A percentile compares a stretch with the other conserved stretches of the same genome.
Evolutionary conservation across 177 flowering plant species (phyloP).

Genomic region (Vitis hybrid): DNA sequence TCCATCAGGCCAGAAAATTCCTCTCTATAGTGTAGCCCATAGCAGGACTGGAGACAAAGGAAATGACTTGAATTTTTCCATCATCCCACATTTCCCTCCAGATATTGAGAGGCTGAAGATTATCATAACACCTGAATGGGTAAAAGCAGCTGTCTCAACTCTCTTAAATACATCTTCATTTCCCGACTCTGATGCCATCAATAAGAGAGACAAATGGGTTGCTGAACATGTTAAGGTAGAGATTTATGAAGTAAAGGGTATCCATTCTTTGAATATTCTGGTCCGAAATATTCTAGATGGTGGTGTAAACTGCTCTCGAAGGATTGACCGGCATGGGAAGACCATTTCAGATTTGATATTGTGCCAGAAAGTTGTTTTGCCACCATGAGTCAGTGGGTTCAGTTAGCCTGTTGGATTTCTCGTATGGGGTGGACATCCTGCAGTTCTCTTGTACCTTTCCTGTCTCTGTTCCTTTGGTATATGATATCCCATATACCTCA

Average conservation of each 20-base stretch:
- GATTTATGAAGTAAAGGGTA: slow-evolving; percentile 76
- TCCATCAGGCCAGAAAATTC: slow-evolving; percentile 61
- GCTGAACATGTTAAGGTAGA: slow-evolving; percentile 65
- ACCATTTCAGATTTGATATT: slow-evolving; percentile 79
- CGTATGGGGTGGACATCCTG: not conserved
- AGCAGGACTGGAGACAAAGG: slow-evolving; percentile 97
- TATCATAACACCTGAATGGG: slow-evolving; percentile 77
- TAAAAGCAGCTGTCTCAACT: slow-evolving; percentile 51
- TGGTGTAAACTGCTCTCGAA: slow-evolving; percentile 93
- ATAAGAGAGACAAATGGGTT: slow-evolving; percentile 46
- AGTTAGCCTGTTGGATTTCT: not conserved
- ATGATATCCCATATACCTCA: not conserved
- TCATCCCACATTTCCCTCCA: slow-evolving; percentile 76
- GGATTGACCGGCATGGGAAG: slow-evolving; percentile 96
- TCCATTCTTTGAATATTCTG: slow-evolving; percentile 74
- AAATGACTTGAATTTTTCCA: slow-evolving; percentile 83
- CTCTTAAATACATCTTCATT: slow-evolving; percentile 57
- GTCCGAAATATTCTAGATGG: slow-evolving; percentile 89
- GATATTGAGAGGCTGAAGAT: slow-evolving; percentile 75
- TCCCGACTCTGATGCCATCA: slow-evolving; percentile 34
- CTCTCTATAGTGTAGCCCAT: slow-evolving; percentile 74
- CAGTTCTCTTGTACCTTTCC: not conserved
- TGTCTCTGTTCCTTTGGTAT: not conserved
- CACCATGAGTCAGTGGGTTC: slow-evolving; percentile 26
- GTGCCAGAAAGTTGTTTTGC: slow-evolving; percentile 69